These are phyloP conservation scores for Cercospora beticola DNA, from an alignment of 2,329 filamentous ascomycete genomes.

Conservation along the genomic window DNA sequence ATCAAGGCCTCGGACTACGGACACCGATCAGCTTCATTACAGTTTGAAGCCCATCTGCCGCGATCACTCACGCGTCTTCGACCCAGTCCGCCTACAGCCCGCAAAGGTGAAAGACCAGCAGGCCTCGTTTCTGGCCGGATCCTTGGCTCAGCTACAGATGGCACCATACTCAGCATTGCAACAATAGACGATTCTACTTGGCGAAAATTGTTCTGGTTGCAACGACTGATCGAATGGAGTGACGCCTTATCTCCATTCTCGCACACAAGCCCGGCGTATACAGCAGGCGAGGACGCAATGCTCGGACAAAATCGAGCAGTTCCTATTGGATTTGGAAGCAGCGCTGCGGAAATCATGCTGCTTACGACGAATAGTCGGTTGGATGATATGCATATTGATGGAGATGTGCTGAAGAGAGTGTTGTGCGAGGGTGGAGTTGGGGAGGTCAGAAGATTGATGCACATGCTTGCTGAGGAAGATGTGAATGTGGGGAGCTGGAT, in stretches of 20 bases:
- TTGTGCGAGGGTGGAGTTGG: constrained; percentile 33
- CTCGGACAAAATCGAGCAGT: constrained; percentile 22
- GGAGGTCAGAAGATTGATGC: constrained; percentile 26
- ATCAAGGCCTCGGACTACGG: background rate
- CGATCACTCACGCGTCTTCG: constrained; percentile 50
- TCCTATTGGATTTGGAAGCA: constrained; percentile 30
- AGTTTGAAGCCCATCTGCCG: constrained; percentile 46
- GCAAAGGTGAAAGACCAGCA: constrained; percentile 38
- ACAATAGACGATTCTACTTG: constrained; percentile 63
- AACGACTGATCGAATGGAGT: constrained; percentile 56
- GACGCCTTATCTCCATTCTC: constrained; percentile 35
- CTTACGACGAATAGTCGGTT: constrained; percentile 16
- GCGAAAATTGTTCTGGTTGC: constrained; percentile 69
- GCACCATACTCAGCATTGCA: constrained; percentile 58
- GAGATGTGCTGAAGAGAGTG: constrained; percentile 42
- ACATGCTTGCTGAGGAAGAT: constrained; percentile 23
- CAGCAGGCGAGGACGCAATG: constrained; percentile 15
- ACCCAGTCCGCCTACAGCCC: constrained; percentile 43
- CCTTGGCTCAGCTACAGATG: constrained; percentile 53
- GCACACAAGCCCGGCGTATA: constrained; percentile 19
- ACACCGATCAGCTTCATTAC: constrained; percentile 5
- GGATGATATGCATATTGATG: constrained; percentile 43
- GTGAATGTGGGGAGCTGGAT: constrained; percentile 36
- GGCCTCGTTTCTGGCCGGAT: constrained; percentile 50
- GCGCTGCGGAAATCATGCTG: constrained; percentile 34